Conservation (phyloP, 176 grass and related monocot species). For the Musa itinerans region DNA sequence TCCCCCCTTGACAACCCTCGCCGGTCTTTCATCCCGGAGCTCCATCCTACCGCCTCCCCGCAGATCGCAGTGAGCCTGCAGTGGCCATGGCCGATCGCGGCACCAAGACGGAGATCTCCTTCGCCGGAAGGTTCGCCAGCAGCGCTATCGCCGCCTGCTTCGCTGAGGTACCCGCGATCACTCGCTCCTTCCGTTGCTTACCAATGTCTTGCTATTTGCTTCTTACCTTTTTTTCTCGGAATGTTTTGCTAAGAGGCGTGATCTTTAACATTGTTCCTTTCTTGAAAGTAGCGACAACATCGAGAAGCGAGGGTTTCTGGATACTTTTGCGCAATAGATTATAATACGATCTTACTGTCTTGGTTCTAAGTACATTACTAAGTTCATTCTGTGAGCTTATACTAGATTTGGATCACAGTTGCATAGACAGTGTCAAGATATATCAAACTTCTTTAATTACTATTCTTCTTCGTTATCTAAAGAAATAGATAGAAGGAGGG, state of each 20-base stretch:
- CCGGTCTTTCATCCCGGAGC: not conserved
- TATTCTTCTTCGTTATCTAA: no score
- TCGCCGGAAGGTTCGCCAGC: conserved; percentile 54
- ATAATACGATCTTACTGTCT: no score
- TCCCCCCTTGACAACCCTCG: no score
- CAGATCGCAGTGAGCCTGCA: not conserved
- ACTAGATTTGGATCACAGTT: no score
- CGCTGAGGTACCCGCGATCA: conserved; percentile 51
- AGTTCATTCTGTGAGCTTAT: no score
- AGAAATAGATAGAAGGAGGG: not conserved
- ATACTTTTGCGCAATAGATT: no score
- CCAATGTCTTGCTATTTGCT: not conserved
- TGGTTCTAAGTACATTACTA: no score
- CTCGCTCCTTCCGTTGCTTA: not conserved
- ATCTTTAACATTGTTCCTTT: not conserved
- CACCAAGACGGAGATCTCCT: conserved; percentile 40
- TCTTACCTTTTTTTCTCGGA: no score
- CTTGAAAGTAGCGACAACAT: not conserved
- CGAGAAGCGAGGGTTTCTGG: not conserved
- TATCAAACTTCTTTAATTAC: no score
- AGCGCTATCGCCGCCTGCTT: conserved; percentile 90
- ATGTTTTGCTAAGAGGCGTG: no score
- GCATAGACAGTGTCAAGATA: no score
- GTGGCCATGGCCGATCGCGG: conserved; percentile 16
- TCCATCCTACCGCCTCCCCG: not conserved